Evolutionary conservation across 2,329 filamentous ascomycete genomes (phyloP).

Genomic region (Fusarium chlamydosporum): DNA sequence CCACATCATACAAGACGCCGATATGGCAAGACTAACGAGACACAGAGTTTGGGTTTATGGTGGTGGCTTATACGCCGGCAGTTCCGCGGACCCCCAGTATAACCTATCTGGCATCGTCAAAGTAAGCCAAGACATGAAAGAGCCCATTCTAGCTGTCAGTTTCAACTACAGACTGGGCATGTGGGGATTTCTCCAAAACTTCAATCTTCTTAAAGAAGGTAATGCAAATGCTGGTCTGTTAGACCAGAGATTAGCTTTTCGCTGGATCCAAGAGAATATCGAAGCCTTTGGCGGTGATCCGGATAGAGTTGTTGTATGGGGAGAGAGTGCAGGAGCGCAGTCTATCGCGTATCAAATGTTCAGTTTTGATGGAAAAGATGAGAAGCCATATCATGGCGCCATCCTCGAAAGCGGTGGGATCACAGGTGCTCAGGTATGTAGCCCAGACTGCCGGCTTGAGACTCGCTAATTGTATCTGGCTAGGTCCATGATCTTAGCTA

Average conservation of each 20-base stretch:
- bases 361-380: constrained; percentile 69
- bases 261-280: constrained; percentile 69
- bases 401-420: constrained; percentile 66
- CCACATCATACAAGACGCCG: fast-evolving
- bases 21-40: neutral
- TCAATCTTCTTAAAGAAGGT: constrained; percentile 59
- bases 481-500: constrained; percentile 49
- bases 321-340: constrained; percentile 60
- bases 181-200: constrained; percentile 67
- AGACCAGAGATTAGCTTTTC: constrained; percentile 64
- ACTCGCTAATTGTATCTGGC: neutral
- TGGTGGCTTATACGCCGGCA: constrained; percentile 67
- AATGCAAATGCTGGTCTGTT: constrained; percentile 65
- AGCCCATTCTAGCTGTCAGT: constrained; percentile 67
- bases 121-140: constrained; percentile 64
- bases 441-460: fast-evolving
- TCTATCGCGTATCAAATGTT: constrained; percentile 64
- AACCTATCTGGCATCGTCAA: constrained; percentile 59
- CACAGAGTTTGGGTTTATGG: constrained; percentile 69
- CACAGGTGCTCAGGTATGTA: constrained; percentile 42
- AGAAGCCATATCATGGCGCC: constrained; percentile 67
- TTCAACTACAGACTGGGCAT: constrained; percentile 68
- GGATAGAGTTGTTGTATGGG: constrained; percentile 63
- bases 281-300: constrained; percentile 65
- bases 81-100: constrained; percentile 63